Base-by-base conservation (phyloP, 331 rosid genomes). In the Acacia concinna region DNA sequence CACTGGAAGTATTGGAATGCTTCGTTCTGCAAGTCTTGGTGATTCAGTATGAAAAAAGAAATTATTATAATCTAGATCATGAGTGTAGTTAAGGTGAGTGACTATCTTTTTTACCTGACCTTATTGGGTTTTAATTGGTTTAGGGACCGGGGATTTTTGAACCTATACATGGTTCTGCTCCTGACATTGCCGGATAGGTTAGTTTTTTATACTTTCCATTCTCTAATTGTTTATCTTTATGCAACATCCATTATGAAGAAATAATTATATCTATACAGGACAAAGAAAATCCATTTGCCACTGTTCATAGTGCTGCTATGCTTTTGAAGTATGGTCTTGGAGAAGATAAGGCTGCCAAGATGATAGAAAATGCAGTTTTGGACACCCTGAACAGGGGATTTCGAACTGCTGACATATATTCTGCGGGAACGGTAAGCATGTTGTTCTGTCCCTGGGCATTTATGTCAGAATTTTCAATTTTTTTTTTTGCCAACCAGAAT, bases 181-280 rank as follows among this genome's bases (percentile, higher is more conserved):
- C 94, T 68, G 94, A 90, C 82, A 88, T 90, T 86, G 94, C 94
- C 63, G 92, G 90, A 64, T 87, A 88, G 94, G 94, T 90, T 76
- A 46, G 83, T 83, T 41, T 59, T 27, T 52, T 35, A 11, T 21
- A 18, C 18, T 49, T 49, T 49, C 13, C 25, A 20, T 2, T 54
- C 21, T 51, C 35, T 0, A 38, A n/a, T 28, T 13, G 10, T 27
- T 72, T 51, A 8, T 73, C 66, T n/a, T n/a, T 20, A 11, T 2
- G 7, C 44, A 71, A 46, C 56, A 18, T 40, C 31, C 30, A 8
- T 71, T 60, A 75, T 37, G 35, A 51, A 3, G 7, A 54, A 32
- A 32, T 52, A 73, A 51, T 73, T 73, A 5, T 20, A 56, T 60
- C 20, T 74, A 25, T 69, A 15, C 37, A 69, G 74, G 56, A 69